These are phyloP conservation scores for Calonectria leucothoes DNA, from an alignment of 2,329 filamentous ascomycete genomes.

Conservation along the genomic window DNA sequence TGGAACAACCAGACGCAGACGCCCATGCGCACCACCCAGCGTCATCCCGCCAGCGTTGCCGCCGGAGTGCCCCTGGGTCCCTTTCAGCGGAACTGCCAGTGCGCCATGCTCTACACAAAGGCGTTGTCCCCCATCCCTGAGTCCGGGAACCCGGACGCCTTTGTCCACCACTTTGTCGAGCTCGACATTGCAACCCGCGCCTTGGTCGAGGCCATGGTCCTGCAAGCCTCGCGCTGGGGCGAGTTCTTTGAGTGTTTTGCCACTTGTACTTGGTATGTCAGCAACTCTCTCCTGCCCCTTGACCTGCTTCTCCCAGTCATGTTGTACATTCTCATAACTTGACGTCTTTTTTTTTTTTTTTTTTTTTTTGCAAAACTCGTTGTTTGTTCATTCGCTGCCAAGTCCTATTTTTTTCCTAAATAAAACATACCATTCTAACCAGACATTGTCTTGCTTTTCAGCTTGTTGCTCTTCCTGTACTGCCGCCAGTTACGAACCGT, in stretches of 20 bases:
- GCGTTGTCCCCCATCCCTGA: conserved; percentile 40
- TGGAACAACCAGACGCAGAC: conserved; percentile 43
- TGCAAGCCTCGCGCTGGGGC: conserved; percentile 47
- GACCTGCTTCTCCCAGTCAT: neutral
- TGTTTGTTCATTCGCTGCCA: neutral
- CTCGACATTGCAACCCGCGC: conserved; percentile 46
- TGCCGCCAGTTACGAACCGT: conserved; percentile 46
- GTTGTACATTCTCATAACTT: neutral
- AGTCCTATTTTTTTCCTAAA: neutral
- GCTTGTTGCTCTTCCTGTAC: conserved; percentile 49
- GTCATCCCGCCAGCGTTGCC: conserved; percentile 42
- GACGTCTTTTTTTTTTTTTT: neutral
- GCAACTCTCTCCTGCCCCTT: neutral
- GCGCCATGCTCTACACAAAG: conserved; percentile 48
- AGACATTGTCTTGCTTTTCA: conserved; percentile 17
- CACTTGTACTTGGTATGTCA: conserved; percentile 47
- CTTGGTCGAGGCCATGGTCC: conserved; percentile 49
- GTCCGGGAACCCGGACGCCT: conserved; percentile 30
- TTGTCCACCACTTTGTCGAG: conserved; percentile 44
- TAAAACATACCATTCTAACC: neutral
- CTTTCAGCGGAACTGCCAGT: conserved; percentile 50
- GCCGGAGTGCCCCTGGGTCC: conserved; percentile 47
- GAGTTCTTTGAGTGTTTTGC: conserved; percentile 51
- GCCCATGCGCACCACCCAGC: conserved; percentile 36
- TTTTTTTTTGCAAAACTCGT: neutral